phyloP scores from a whole-genome alignment of 1,139 yeast genomes.

The Meyerozyma sp. region DNA sequence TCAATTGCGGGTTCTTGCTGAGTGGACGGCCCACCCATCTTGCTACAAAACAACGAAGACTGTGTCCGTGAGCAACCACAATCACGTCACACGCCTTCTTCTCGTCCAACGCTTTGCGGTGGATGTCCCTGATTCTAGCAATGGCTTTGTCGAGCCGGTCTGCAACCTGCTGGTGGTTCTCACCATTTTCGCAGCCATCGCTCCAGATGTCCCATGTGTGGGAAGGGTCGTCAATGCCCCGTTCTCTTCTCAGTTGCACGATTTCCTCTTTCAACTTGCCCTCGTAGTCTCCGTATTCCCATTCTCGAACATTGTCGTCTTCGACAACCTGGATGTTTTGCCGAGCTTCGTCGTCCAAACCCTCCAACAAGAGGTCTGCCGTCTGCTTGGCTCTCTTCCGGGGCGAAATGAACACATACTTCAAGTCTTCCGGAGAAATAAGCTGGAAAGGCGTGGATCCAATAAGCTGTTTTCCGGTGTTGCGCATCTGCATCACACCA shows the following conservation, averaged over 20 bases:
- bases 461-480: conserved; percentile 68
- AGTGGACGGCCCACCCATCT: conserved; percentile 71
- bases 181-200: conserved; percentile 93
- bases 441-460: conserved; percentile 48
- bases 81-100: conserved; percentile 63
- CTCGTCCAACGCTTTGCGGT: conserved; percentile 50
- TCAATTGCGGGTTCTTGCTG: conserved; percentile 65
- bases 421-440: conserved; percentile 59
- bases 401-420: conserved; percentile 72
- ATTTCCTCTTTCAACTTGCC: conserved; percentile 72
- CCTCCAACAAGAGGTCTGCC: conserved; percentile 48
- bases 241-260: conserved; percentile 46
- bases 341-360: conserved; percentile 43
- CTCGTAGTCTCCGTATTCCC: conserved; percentile 97
- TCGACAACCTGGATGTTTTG: conserved; percentile 40
- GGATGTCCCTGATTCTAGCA: conserved; percentile 55
- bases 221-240: conserved; percentile 48
- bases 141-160: conserved; percentile 68
- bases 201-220: conserved; percentile 78
- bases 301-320: conserved; percentile 76
- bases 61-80: conserved; percentile 91
- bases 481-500: conserved; percentile 71
- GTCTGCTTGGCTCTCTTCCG: conserved; percentile 76
- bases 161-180: conserved; percentile 58
- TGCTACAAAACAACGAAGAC: conserved; percentile 81